Evolutionary conservation across 805 yeast species (phyloP).

Genomic region (Saccharomycopsis olivae): DNA sequence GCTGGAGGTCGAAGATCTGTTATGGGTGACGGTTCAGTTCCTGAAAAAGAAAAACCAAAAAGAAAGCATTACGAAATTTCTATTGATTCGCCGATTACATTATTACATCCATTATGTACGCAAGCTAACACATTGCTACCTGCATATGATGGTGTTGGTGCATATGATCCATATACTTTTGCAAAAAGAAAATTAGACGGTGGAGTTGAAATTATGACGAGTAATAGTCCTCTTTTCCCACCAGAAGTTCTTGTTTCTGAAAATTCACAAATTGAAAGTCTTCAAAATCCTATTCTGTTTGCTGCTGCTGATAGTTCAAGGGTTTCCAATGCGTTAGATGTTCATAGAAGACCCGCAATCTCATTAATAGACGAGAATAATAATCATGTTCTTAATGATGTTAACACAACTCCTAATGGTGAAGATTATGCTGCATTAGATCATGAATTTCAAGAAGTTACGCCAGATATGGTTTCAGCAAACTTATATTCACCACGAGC

Average conservation of each 20-base stretch:
- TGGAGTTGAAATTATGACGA: constrained; percentile 14
- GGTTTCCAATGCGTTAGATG: constrained; percentile 19
- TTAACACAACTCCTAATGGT: background rate
- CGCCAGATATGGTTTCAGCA: constrained; percentile 15
- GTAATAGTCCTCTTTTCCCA: constrained; percentile 17
- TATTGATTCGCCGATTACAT: constrained; percentile 88
- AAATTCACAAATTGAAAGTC: background rate
- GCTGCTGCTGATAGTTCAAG: constrained; percentile 17
- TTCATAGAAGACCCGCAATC: constrained; percentile 6
- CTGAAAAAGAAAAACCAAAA: constrained; percentile 18
- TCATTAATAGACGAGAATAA: background rate
- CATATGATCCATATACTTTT: constrained; percentile 13
- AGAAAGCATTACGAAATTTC: constrained; percentile 89
- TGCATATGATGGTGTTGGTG: constrained; percentile 38
- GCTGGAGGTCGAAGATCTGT: background rate
- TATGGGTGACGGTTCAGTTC: background rate
- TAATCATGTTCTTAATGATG: background rate
- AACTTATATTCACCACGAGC: constrained; percentile 16
- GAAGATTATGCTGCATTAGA: constrained; percentile 12
- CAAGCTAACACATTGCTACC: constrained; percentile 75
- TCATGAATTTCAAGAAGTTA: constrained; percentile 16
- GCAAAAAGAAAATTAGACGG: constrained; percentile 14
- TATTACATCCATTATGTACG: constrained; percentile 65
- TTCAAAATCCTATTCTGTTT: background rate
- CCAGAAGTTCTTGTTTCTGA: constrained; percentile 12